Evolutionary conservation across 2,329 filamentous ascomycete species (phyloP), one percentile per base, ranked within the genome.

Genomic region (Aplosporella prunicola): DNA sequence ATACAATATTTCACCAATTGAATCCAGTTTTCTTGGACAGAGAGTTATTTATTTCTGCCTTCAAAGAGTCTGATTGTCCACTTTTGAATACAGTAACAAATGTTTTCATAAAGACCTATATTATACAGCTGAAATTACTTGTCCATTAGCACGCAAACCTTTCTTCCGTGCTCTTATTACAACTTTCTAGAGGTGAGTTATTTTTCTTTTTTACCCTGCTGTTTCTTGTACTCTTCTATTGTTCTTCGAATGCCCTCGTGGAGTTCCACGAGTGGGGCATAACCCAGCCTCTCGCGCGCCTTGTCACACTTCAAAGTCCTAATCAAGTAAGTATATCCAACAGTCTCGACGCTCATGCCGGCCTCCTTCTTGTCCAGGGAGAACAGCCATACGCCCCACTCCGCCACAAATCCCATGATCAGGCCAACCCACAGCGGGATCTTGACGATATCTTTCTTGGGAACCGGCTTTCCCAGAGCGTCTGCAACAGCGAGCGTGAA

Each of bases 331-430:
- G 25, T 39, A 20, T 41, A 42, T 31, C 35, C 8, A n/a, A 44
- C 20, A n/a, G 14, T 24, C 23, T 20, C 29, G 14, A 26, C 26
- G 4, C 34, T 25, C 6, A 44, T 38, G 10, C 33, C 39, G 10
- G 42, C 16, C 23, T 35, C 15, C 13, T 27, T 16, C 20, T 29
- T 41, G 10, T 41, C 41, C 33, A 45, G 36, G 5, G 43, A 29
- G 25, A 43, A 35, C 5, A 43, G 23, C 36, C 33, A 45, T 27
- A 38, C 24, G 15, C 35, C 10, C 33, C 41, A 45, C 31, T 43
- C 41, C n/a, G 33, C 15, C 9, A 43, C 7, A 22, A 31, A 34
- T 3, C 8, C 41, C n/a, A 45, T 29, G 13, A 26, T 5, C 9
- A 35, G 10, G 9, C 22, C 31, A 7, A 43, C 25, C 17, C n/a